A percentile compares a stretch with the other conserved stretches of the same genome.
These are phyloP conservation scores for Sparassis latifolia DNA, from an alignment of 1,284 basidiomycete species.

Conservation along the genomic window DNA sequence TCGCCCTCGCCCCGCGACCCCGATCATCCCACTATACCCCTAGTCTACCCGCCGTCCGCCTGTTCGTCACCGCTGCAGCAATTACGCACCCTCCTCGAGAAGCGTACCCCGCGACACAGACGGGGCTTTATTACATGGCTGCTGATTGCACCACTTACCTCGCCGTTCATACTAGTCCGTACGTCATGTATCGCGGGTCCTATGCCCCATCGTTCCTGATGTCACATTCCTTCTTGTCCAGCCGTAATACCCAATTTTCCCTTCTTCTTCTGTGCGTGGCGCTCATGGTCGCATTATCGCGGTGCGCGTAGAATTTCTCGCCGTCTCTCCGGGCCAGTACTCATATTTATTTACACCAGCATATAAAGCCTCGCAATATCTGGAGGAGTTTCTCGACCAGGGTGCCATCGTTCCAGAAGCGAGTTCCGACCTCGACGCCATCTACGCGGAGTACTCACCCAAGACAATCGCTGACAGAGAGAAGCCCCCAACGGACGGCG, in stretches of 20 bases:
- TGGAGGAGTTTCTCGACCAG: conserved; percentile 50
- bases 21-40: conserved; percentile 36
- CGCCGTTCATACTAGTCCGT: conserved; percentile 72
- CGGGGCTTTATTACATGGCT: conserved; percentile 63
- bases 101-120: conserved; percentile 55
- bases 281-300: conserved; percentile 77
- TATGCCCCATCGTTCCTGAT: not conserved
- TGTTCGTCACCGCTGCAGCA: conserved; percentile 44
- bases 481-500: not conserved
- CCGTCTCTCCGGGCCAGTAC: not conserved
- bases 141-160: conserved; percentile 57
- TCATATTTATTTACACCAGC: conserved; percentile 34
- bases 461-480: too few species aligned
- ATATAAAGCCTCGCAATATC: conserved; percentile 65
- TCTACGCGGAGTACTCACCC: conserved; percentile 43
- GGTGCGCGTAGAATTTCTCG: conserved; percentile 34
- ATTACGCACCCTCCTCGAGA: conserved; percentile 42
- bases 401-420: conserved; percentile 49
- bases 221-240: conserved; percentile 18
- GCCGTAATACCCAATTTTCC: conserved; percentile 78
- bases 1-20: conserved; percentile 8
- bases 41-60: conserved; percentile 59
- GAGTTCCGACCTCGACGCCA: conserved; percentile 45
- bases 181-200: conserved; percentile 24
- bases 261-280: conserved; percentile 79